Base-by-base conservation (phyloP, 192 early-diverging fungal genomes). In the Podila horticola region DNA sequence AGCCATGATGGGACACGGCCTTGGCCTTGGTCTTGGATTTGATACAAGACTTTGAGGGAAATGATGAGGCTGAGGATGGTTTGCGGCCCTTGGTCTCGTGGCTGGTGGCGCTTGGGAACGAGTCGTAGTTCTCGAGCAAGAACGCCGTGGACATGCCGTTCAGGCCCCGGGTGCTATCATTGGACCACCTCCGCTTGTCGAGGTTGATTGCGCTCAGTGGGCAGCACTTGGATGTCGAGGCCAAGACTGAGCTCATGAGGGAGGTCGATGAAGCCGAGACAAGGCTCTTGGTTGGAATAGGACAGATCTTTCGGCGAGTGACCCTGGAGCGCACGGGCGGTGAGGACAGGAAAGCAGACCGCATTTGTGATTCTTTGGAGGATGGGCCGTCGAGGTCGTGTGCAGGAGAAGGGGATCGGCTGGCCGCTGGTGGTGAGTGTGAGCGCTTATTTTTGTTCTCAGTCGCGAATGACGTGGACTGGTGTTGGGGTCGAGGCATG, bases 321-420 rank as follows among this genome's bases (percentile, higher is more conserved):
- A 64, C 55, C 5, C 50, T 41, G 28, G 74, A 76, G 15, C 74
- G 67, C 10, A 76, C 63, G 0, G 74, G 74, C 8, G 74, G 51
- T 17, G 74, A 76, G 57, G 74, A 58, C 38, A 76, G 29, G 55
- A 76, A 76, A 2, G 74, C 74, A 20, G 74, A 58, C 3, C 74
- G 59, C 8, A 55, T 26, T 26, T 55, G 52, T 5, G 52, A 55
- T 55, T 55, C 52, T 55, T n/a, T 55, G 8, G 24, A 10, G 24
- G n/a, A 55, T 9, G 52, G 20, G 8, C 22, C 17, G 15, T 45
- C 41, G 41, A 45, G 41, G 15, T 45, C 41, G 41, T 45, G 41
- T 45, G 13, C 15, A 8, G 41, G 41, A 45, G 41, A 45, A 45
- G 41, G 8, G 22, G 52, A 55, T n/a, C 52, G 20, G 22, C 52